Evolutionary conservation across 2,329 filamentous ascomycete genomes (phyloP), one percentile per base, ranked within the genome.

Genomic region (Neonectria punicea): DNA sequence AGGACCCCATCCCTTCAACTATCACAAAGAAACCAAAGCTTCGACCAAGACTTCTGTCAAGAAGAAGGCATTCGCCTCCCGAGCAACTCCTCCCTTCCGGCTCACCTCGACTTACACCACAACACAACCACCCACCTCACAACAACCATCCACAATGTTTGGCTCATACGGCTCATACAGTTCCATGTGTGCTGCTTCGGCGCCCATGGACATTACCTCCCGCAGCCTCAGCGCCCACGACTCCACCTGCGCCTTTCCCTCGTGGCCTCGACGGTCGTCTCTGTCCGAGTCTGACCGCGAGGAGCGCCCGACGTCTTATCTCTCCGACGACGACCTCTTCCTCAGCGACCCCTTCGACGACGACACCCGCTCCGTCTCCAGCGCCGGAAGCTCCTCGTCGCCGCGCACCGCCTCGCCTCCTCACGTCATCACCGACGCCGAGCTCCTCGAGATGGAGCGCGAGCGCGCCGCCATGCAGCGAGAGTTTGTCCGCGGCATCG

Each of bases 241-340:
- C 70, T 76, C 80, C 30, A 78, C 78, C 41, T 88, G 86, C 78
- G 87, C 86, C 28, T 89, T 84, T 69, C 87, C 87, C 30, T 87
- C 85, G 25, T 89, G 87, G 87, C 86, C 86, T 28, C 83, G 86
- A 63, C 82, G 86, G 46, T 80, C 82, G 16, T 86, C 85, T 43
- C 82, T 89, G 65, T 80, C 80, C 56, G 80, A 82, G 68, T 78
- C 78, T 58, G 76, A 80, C 70, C 74, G 74, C 58, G 76, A 78
- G 70, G 78, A 82, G 69, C 82, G 83, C 64, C 83, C 86, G 18
- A 84, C 85, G 3, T 86, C 86, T 1, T 88, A 84, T 77, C 82
- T 90, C 67, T 89, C 87, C 46, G 88, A 90, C 80, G 88, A 90
- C 78, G 88, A 90, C 71, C 84, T 90, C 60, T 85, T 87, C 77